Evolutionary conservation across 768 basidiomycete species (phyloP).

Genomic region (Phylloporus arenicola): DNA sequence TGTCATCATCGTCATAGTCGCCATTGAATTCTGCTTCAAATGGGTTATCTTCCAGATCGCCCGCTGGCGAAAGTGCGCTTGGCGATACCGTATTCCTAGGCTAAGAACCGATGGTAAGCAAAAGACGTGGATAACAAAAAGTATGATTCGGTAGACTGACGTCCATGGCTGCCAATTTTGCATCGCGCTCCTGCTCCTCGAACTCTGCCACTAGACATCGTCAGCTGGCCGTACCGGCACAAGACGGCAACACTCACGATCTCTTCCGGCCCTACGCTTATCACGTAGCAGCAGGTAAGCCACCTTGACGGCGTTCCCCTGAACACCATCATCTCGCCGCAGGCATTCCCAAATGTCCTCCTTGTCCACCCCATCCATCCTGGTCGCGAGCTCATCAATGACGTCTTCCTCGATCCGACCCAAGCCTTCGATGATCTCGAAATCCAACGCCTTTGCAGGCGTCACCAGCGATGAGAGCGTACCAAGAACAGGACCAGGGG

Average conservation of each 20-base stretch:
- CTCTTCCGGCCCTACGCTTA: conserved; percentile 76
- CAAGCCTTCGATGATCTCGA: conserved; percentile 85
- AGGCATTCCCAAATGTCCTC: conserved; percentile 88
- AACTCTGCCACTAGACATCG: conserved; percentile 56
- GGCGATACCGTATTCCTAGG: conserved; percentile 70
- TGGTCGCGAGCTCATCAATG: conserved; percentile 70
- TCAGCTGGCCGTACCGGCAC: conserved; percentile 8
- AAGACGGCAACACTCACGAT: conserved; percentile 51
- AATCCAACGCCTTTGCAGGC: conserved; percentile 63
- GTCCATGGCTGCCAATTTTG: conserved; percentile 73
- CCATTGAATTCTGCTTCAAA: conserved; percentile 70
- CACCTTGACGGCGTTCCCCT: conserved; percentile 92
- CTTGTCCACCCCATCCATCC: conserved; percentile 69
- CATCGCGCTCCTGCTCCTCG: conserved; percentile 84
- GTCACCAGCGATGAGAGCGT: conserved; percentile 67
- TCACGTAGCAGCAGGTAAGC: conserved; percentile 93
- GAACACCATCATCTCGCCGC: conserved; percentile 73
- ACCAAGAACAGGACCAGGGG: conserved; percentile 71
- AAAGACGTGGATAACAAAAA: neutral
- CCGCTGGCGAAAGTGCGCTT: conserved; percentile 56
- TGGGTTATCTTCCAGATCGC: conserved; percentile 67
- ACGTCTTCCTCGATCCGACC: conserved; percentile 91
- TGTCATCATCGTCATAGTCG: conserved; percentile 45
- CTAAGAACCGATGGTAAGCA: conserved; percentile 31
- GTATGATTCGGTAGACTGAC: conserved; percentile 43